These are phyloP conservation scores for Tripterygium wilfordii DNA, from an alignment of 177 flowering plant genomes.

Conservation along the genomic window DNA sequence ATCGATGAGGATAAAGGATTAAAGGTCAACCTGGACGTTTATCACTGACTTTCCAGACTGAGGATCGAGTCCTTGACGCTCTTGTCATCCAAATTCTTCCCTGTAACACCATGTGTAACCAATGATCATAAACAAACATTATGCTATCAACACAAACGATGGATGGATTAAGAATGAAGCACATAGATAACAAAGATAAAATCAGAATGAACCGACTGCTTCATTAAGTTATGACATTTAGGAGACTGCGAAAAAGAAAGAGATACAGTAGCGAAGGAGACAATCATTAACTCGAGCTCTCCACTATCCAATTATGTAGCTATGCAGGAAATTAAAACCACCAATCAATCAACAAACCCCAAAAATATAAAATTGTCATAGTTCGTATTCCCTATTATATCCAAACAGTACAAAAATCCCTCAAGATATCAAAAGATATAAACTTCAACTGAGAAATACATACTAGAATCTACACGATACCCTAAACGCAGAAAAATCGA, in stretches of 20 bases:
- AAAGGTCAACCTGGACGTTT: slow-evolving; percentile 92
- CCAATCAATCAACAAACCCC: not conserved
- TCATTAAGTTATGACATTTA: not conserved
- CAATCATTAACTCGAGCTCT: too few relatives aligned
- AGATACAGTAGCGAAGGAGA: too few relatives aligned
- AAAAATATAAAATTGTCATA: not conserved
- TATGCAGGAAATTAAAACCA: too few relatives aligned
- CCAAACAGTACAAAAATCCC: not conserved
- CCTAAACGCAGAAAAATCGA: not conserved
- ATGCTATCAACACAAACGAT: not conserved
- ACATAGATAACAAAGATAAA: not conserved
- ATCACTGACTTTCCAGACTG: slow-evolving; percentile 62
- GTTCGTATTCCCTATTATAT: too few relatives aligned
- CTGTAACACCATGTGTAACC: slow-evolving; percentile 23
- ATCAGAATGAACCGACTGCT: too few relatives aligned
- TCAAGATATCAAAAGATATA: not conserved
- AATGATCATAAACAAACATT: not conserved
- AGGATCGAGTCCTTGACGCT: slow-evolving; percentile 61
- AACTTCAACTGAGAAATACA: too few relatives aligned
- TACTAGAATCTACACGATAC: too few relatives aligned
- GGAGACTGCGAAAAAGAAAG: too few relatives aligned
- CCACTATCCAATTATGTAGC: too few relatives aligned
- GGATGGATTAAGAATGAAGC: not conserved
- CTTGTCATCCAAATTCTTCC: slow-evolving; percentile 67
- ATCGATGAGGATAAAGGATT: too few relatives aligned